Evolutionary conservation across 768 basidiomycete genomes (phyloP).

Genomic region (Crucibulum laeve): DNA sequence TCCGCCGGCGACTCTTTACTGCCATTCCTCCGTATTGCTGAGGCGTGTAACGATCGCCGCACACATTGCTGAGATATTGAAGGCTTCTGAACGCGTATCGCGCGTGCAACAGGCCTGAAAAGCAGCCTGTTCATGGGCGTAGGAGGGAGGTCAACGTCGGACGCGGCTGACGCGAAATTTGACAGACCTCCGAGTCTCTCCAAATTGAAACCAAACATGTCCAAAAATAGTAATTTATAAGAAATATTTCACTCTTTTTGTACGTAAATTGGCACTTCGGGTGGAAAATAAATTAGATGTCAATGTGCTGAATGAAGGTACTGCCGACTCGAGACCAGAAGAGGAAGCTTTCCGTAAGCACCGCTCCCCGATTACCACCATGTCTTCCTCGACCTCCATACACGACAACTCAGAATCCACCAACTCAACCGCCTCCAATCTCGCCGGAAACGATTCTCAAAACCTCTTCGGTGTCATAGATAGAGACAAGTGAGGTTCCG

Average conservation of each 20-base stretch:
- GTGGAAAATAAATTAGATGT: too few species aligned
- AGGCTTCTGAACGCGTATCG: conserved; percentile 19
- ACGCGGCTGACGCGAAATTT: conserved; percentile 8
- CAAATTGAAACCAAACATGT: too few species aligned
- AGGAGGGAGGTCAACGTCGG: not conserved
- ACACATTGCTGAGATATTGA: not conserved
- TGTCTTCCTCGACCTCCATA: conserved; percentile 1
- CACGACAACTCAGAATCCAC: conserved; percentile 20
- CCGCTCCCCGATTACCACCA: not conserved
- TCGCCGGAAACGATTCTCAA: conserved; percentile 42
- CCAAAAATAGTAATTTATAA: too few species aligned
- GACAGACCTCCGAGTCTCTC: conserved; percentile 4
- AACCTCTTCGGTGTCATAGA: conserved; percentile 62
- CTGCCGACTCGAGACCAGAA: too few species aligned
- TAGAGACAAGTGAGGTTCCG: conserved; percentile 54
- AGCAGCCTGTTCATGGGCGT: conserved; percentile 17
- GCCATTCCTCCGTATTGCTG: too few species aligned
- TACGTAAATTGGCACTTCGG: too few species aligned
- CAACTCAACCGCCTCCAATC: conserved; percentile 40
- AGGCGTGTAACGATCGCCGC: too few species aligned
- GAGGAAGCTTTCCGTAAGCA: too few species aligned
- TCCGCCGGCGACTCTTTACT: too few species aligned
- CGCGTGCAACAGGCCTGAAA: conserved; percentile 22
- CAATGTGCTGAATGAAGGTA: too few species aligned
- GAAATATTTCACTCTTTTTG: too few species aligned